Evolutionary conservation across 2,329 filamentous ascomycete genomes (phyloP), one percentile per base, ranked within the genome.

Genomic region (Basipetospora sp.): DNA sequence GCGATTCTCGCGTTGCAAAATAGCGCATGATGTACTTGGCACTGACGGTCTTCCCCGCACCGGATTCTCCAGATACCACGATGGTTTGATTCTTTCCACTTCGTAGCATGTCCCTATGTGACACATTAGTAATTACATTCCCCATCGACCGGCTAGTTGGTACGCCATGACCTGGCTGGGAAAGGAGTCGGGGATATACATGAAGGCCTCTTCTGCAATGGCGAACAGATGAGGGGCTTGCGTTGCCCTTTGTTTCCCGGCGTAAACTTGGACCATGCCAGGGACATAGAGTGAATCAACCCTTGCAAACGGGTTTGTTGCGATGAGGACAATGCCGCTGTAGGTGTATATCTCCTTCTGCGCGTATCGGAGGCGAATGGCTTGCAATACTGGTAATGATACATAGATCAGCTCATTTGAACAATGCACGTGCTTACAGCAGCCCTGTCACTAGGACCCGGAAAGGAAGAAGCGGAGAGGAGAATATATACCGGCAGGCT

Each of bases 341-440:
- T 98, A 98, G 53, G 90, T 98, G 69, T 98, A 98, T 53, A 98
- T 98, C 60, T 98, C 90, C 63, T 96, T 96, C 60, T 98, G 90
- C 45, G 83, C 72, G 64, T 98, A 98, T 58, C 90, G 84, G 55
- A 98, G 73, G 56, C 87, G 86, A 60, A 98, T 98, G 40, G 90
- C 90, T 69, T 98, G 90, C 46, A 98, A 67, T 43, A 98, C 92
- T 93, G 42, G 20, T n/a, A 14, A 27, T 6, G 32, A 18, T 26
- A 18, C 18, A 33, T 11, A n/a, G 17, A 20, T 34, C 32, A 34
- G 32, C 16, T 34, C 32, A 20, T n/a, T 25, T 25, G 22, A 25
- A 25, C 11, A n/a, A n/a, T n/a, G n/a, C n/a, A n/a, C n/a, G n/a
- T n/a, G n/a, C n/a, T n/a, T n/a, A n/a, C n/a, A n/a, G n/a, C n/a